Evolutionary conservation across 1,139 yeast species (phyloP).

Genomic region (Blastobotrys raffinosifermentans): DNA sequence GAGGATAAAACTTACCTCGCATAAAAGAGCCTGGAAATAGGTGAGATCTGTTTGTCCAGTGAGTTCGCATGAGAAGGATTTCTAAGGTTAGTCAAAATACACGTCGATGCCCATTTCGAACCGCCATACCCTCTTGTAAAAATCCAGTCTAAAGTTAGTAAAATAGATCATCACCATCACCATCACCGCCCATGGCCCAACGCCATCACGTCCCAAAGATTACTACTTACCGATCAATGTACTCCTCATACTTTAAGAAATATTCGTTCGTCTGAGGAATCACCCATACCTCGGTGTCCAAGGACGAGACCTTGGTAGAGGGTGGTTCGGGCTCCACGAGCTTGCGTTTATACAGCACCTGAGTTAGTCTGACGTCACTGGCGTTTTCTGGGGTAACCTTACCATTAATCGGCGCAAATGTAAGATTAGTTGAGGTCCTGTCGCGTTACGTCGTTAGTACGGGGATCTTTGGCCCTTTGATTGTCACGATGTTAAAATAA

Average conservation of each 20-base stretch:
- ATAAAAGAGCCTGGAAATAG: conserved; percentile 78
- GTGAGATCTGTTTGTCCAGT: conserved; percentile 92
- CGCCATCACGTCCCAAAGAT: background rate
- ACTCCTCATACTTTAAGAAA: conserved; percentile 71
- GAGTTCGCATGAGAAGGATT: conserved; percentile 89
- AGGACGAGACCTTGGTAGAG: conserved; percentile 20
- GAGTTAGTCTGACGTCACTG: no score
- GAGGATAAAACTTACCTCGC: conserved; percentile 42
- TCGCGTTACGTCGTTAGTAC: no score
- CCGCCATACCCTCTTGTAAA: conserved; percentile 28
- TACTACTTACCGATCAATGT: conserved; percentile 39
- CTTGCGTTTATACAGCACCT: conserved; percentile 34
- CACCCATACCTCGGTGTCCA: conserved; percentile 47
- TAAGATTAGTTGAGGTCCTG: no score
- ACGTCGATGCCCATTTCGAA: background rate
- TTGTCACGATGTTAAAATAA: no score
- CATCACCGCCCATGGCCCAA: background rate
- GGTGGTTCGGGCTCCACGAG: conserved; percentile 29
- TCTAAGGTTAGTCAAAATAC: conserved; percentile 24
- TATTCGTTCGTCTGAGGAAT: conserved; percentile 86
- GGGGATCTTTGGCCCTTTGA: no score
- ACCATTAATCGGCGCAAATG: no score
- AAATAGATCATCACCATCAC: background rate
- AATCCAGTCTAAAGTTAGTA: conserved; percentile 30
- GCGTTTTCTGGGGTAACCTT: no score